Percentiles rank a stretch among this genome's conserved stretches.
phyloP scores from a whole-genome alignment of 495 filamentous ascomycete genomes.

The Annulohypoxylon bovei region DNA sequence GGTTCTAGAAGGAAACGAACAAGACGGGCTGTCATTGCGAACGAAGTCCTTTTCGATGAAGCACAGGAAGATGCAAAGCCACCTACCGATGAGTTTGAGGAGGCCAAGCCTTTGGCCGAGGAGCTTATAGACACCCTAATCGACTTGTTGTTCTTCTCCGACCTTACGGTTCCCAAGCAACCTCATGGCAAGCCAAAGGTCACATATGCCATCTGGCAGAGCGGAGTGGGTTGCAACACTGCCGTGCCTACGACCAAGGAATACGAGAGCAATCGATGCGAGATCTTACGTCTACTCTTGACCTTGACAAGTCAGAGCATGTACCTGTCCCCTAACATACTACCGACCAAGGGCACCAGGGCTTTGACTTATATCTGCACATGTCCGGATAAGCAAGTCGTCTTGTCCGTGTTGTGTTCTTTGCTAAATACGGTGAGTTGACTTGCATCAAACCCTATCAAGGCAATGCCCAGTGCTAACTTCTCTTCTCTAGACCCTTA shows the following conservation, averaged over 20 bases:
- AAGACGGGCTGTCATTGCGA: constrained; percentile 62
- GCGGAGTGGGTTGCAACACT: constrained; percentile 93
- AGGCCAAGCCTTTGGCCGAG: constrained; percentile 88
- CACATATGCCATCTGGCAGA: constrained; percentile 96
- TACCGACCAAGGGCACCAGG: constrained; percentile 86
- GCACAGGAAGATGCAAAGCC: constrained; percentile 60
- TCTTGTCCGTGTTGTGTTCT: constrained; percentile 89
- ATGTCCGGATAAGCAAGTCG: constrained; percentile 88
- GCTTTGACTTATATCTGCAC: constrained; percentile 89
- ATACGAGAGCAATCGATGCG: constrained; percentile 88
- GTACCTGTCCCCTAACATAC: constrained; percentile 84
- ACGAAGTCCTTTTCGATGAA: constrained; percentile 89
- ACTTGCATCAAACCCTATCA: not conserved
- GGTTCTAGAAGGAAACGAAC: constrained; percentile 70
- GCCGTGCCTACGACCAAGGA: constrained; percentile 88
- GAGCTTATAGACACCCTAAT: constrained; percentile 91
- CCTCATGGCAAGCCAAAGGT: constrained; percentile 79
- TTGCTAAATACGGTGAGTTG: constrained; percentile 89
- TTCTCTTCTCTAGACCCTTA: constrained; percentile 72
- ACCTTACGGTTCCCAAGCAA: constrained; percentile 79
- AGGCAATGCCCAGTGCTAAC: constrained; percentile 35
- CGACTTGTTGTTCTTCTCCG: constrained; percentile 90
- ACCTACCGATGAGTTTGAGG: constrained; percentile 73
- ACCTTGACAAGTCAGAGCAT: constrained; percentile 89
- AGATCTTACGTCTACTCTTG: constrained; percentile 86